Base-by-base conservation (phyloP, 257 asterid species). In the Solanum chmielewskii region DNA sequence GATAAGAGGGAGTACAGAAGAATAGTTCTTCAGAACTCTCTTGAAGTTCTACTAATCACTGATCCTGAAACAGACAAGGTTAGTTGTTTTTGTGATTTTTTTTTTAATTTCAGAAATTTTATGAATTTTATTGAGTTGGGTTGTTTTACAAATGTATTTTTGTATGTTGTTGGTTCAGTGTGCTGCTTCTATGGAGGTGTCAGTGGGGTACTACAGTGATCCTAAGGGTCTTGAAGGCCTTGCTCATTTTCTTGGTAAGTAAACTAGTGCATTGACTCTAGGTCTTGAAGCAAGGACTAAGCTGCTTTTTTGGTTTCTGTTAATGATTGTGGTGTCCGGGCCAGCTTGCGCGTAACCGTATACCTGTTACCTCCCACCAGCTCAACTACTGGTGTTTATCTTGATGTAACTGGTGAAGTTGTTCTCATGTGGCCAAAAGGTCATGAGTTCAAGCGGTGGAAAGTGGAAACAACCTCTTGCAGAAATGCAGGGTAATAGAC, bases 11-110 rank as follows among this genome's bases (percentile, higher is more conserved):
- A 92, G 74, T 95, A 97, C 49, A 88, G 97, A 71, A 95, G 97
- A 90, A 89, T 95, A 39, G 93, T 97, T 86, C 92, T 97, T 56
- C 91, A 90, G 75, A 97, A 97, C 85, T 89, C 91, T 88, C 96
- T 97, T 75, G 88, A 95, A 93, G 99, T 93, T 56, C 96, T 97
- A 76, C 93, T 97, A 87, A 95, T 97, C 70, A 93, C 96, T 92
- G 99, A 97, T 88, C 93, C 98, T 56, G 98, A 95, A 83, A 95
- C 99, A 44, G 99, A 97, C 86, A 97, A 97, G 93, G 99, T 95
- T 3, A 96, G 93, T 96, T 95, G 5, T 52, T n/a, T 35, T 74
- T 2, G 20, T 15, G 86, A 74, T 6, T 7, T 3, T 60, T 81
- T 29, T 83, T 35, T 70, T n/a, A 20, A 8, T n/a, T 31, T 18